A percentile compares a stretch with the other conserved stretches of the same genome.
Evolutionary conservation across 345 rosid genomes (phyloP).

Genomic region (Camelina laxa): DNA sequence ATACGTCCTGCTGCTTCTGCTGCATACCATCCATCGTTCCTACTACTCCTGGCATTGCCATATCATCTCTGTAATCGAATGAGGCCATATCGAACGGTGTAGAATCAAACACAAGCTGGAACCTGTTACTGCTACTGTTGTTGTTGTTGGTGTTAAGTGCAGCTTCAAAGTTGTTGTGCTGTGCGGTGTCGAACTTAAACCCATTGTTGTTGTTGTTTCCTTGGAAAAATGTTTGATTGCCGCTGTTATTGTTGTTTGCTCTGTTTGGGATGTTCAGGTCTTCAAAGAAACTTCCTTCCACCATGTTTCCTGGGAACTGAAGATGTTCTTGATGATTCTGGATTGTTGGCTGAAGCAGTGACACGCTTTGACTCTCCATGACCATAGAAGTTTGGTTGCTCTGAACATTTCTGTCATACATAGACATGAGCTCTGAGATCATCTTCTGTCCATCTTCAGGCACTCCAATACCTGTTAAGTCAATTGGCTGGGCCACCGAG

Average conservation of each 20-base stretch:
- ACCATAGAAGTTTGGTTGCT: constrained; percentile 51
- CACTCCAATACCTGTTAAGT: constrained; percentile 73
- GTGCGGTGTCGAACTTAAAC: constrained; percentile 29
- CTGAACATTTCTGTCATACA: constrained; percentile 70
- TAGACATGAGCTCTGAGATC: constrained; percentile 84
- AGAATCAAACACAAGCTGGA: constrained; percentile 64
- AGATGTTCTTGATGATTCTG: constrained; percentile 68
- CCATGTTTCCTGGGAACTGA: constrained; percentile 51
- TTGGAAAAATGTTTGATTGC: constrained; percentile 56
- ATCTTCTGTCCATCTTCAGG: constrained; percentile 95
- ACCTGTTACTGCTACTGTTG: constrained; percentile 45
- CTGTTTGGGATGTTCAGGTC: constrained; percentile 56
- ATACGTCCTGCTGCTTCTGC: constrained; percentile 76
- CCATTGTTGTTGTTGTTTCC: constrained; percentile 44
- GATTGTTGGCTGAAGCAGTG: constrained; percentile 48
- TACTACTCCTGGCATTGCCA: constrained; percentile 50
- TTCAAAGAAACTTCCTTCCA: constrained; percentile 63
- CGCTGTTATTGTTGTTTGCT: constrained; percentile 37
- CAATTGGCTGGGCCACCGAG: constrained; percentile 53
- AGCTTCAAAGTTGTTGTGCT: constrained; percentile 47
- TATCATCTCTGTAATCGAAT: constrained; percentile 74
- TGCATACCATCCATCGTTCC: constrained; percentile 56
- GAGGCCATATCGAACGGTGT: constrained; percentile 65
- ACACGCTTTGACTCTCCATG: constrained; percentile 49
- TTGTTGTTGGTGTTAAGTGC: constrained; percentile 41